These are phyloP conservation scores for Coniochaeta sp. DNA, from an alignment of 2,329 filamentous ascomycete genomes.

Conservation along the genomic window DNA sequence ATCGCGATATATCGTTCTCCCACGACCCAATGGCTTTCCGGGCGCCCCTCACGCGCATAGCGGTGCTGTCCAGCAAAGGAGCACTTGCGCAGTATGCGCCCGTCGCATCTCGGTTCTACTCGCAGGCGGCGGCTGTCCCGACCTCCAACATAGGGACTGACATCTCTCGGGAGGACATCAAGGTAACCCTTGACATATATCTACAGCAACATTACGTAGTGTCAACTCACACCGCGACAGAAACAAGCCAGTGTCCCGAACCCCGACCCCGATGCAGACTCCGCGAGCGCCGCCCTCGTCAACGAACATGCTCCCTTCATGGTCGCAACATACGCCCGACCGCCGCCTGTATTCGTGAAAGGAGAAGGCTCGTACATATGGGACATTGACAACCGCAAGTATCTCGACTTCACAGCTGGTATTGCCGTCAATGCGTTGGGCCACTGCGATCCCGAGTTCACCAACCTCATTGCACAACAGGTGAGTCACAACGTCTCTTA, in stretches of 20 bases:
- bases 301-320: constrained; percentile 76
- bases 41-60: constrained; percentile 18
- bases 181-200: constrained; percentile 15
- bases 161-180: constrained; percentile 24
- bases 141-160: constrained; percentile 25
- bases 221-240: constrained; percentile 10
- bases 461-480: constrained; percentile 70
- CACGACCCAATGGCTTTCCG: constrained; percentile 32
- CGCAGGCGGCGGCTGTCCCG: constrained; percentile 26
- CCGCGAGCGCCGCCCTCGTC: constrained; percentile 67
- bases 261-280: constrained; percentile 67
- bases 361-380: constrained; percentile 83
- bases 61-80: constrained; percentile 13
- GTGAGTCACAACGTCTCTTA: constrained; percentile 32
- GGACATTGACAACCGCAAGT: constrained; percentile 83
- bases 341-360: constrained; percentile 81
- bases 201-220: neutral
- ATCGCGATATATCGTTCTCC: neutral
- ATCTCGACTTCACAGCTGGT: constrained; percentile 90
- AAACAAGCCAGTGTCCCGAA: constrained; percentile 43
- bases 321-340: constrained; percentile 91
- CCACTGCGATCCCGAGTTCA: constrained; percentile 77
- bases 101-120: constrained; percentile 20
- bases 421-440: constrained; percentile 94
- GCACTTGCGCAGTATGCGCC: constrained; percentile 11